Conservation (phyloP, 2,329 filamentous ascomycete species). For the Xylariaceae sp. region DNA sequence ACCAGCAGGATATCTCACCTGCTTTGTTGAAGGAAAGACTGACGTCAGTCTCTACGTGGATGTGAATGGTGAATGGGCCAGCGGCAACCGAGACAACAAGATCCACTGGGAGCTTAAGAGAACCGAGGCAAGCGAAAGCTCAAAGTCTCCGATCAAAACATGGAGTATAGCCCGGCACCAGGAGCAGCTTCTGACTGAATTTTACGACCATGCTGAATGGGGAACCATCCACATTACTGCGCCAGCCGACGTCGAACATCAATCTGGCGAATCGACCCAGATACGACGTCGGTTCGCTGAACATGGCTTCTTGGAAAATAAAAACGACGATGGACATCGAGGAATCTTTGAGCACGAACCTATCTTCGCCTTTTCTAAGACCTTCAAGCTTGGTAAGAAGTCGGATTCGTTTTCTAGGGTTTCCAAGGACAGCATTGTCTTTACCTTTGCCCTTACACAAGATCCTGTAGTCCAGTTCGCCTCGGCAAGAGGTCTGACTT, state of each 20-base stretch:
- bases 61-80: constrained; percentile 79
- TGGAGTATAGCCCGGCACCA: constrained; percentile 64
- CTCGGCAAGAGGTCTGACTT: constrained; percentile 72
- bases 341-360: constrained; percentile 77
- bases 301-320: constrained; percentile 67
- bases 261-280: constrained; percentile 68
- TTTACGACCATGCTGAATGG: constrained; percentile 78
- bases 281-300: constrained; percentile 72
- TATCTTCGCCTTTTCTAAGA: constrained; percentile 77
- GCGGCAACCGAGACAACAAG: constrained; percentile 68
- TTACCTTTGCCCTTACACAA: constrained; percentile 77
- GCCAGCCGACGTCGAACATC: constrained; percentile 67
- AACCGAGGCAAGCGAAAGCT: constrained; percentile 37
- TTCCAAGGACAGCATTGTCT: constrained; percentile 61
- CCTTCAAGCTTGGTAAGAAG: constrained; percentile 53
- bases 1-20: constrained; percentile 77
- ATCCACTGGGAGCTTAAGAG: constrained; percentile 70
- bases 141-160: constrained; percentile 56
- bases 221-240: constrained; percentile 77
- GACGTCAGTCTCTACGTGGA: constrained; percentile 69
- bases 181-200: constrained; percentile 75
- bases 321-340: constrained; percentile 67
- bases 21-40: constrained; percentile 68
- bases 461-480: constrained; percentile 81
- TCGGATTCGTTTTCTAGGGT: constrained; percentile 33